Evolutionary conservation across 345 rosid genomes (phyloP), one percentile per base, ranked within the genome.

Genomic region (Linum tenue): DNA sequence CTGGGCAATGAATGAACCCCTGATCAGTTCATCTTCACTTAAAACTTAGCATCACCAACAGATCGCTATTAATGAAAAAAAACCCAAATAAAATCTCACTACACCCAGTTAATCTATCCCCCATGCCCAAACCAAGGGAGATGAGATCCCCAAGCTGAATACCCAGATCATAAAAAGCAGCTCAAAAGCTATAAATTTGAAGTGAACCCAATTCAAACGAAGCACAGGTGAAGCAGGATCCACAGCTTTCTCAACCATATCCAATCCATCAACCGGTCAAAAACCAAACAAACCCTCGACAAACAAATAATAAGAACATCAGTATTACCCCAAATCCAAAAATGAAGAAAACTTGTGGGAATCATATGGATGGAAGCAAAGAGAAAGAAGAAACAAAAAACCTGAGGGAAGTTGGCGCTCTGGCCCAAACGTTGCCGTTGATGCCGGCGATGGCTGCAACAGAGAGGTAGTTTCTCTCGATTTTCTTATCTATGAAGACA

Each of bases 341-440:
- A 22, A 37, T 3, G 36, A n/a, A 7, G 12, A 5, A n/a, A n/a
- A 8, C 59, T 55, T 22, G 14, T 7, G 35, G 7, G 59, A 14
- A 7, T 15, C 35, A n/a, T 15, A 67, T 7, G 6, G 14, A 35
- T 22, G 31, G 31, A 22, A 22, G 31, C 0, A 22, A 22, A 22
- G 31, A 22, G 31, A 22, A 22, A 22, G 31, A 22, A 22, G 31
- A 55, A 59, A 16, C 55, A 8, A 50, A 9, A 60, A 55, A 82
- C 86, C 86, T 73, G 69, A 68, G 84, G 86, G 56, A 82, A 82
- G 16, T 36, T 53, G 64, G 65, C 5, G 74, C 86, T 82, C 71
- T 82, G 84, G 86, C 83, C 83, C 86, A 82, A 55, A 82, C 73
- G 68, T 72, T 80, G 62, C 84, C 86, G 65, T 82, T 84, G 39